Evolutionary conservation across 345 rosid species (phyloP), one percentile per base, ranked within the genome.

Genomic region (Schrenkiella parvula): DNA sequence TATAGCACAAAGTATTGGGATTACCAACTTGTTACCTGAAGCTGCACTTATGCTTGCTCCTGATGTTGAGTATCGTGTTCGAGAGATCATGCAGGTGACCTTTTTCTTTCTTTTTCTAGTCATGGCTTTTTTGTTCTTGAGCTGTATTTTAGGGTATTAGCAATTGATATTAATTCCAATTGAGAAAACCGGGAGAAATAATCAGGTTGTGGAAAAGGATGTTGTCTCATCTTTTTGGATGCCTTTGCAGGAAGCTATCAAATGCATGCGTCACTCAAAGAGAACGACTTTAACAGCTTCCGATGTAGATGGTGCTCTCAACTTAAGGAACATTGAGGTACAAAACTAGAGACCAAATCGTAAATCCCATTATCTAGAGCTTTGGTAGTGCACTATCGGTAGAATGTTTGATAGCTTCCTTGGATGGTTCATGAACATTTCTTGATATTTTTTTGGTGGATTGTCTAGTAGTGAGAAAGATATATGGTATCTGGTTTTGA

Each of bases 211-310:
- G 13, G 26, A 63, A 37, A 15, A 35, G 26, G 44, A 52, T 52
- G 8, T 51, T 12, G 23, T 31, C 4, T 72, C 63, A 31, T 59
- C 10, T 69, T 22, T 55, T 71, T 55, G 61, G 31, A 60, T 81
- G 68, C 52, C 28, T 55, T 29, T 47, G n/a, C 80, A 89, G 91
- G 96, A 93, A 79, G 93, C 99, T 31, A 82, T 89, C 63, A 95
- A 95, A 78, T 91, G 93, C 68, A 95, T 95, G 99, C 93, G 92
- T 41, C 99, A 95, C 71, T 91, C 99, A 1, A 88, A 81, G 83
- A 84, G 98, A 71, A 86, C 93, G 2, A 84, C 69, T 52, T 74
- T 91, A 77, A 87, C 96, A 3, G 68, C 87, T 19, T 83, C 87
- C 26, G 98, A 95, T 72, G 98, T 95, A 32, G 95, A 89, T 72